Evolutionary conservation across 106 monocot genomes (phyloP).

Genomic region (Dendrobium catenatum): DNA sequence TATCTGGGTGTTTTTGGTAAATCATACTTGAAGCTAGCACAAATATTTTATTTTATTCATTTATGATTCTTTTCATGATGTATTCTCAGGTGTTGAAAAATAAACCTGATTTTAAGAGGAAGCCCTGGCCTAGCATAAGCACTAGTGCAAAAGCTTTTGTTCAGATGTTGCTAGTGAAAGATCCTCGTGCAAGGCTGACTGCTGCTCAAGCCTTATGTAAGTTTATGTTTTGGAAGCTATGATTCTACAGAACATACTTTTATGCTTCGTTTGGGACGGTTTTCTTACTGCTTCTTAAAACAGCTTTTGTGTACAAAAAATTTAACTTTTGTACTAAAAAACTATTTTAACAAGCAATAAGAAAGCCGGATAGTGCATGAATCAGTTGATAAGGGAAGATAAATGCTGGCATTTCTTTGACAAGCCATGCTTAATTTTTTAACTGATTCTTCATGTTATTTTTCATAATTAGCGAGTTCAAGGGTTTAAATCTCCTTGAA

Average conservation of each 20-base stretch:
- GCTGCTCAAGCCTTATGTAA: conserved; percentile 97
- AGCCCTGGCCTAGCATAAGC: conserved; percentile 88
- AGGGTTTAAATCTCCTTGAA: neutral
- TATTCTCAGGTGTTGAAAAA: conserved; percentile 66
- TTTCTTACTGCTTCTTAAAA: too few species aligned
- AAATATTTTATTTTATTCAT: conserved; percentile 3
- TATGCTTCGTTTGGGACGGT: neutral
- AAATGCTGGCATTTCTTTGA: neutral
- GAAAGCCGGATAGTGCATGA: too few species aligned
- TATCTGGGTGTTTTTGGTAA: neutral
- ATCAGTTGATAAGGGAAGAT: neutral
- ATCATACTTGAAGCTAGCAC: neutral
- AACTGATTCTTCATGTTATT: neutral
- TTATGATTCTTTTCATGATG: neutral
- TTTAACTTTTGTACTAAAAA: too few species aligned
- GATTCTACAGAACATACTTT: neutral
- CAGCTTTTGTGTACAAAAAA: too few species aligned
- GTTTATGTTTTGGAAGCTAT: conserved; percentile 15
- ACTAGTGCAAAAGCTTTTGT: conserved; percentile 80
- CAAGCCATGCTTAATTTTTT: neutral
- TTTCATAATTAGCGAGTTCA: neutral
- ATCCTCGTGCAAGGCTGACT: conserved; percentile 72
- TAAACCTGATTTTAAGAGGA: conserved; percentile 87
- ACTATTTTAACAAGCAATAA: too few species aligned
- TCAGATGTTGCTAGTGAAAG: conserved; percentile 76